Conservation (phyloP, 345 rosid species). For the Diplotaxis tenuifolia region DNA sequence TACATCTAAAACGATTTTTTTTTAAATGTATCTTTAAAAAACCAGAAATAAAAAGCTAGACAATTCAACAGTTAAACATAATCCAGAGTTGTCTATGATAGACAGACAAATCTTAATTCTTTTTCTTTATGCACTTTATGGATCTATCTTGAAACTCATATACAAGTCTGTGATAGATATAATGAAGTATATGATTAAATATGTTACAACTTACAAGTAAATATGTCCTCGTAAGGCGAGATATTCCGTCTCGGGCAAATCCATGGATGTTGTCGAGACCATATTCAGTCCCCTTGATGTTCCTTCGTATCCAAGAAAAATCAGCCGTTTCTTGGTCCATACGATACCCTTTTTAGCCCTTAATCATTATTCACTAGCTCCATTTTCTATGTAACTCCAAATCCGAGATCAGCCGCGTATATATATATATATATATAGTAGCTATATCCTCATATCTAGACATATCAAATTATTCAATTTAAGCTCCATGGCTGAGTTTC, state of each 20-base stretch:
- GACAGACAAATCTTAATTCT: neutral
- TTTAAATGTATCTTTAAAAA: no score
- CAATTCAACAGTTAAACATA: neutral
- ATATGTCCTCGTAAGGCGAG: neutral
- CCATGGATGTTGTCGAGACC: conserved; percentile 2
- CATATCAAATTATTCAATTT: neutral
- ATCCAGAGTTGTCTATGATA: neutral
- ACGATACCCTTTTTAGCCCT: neutral
- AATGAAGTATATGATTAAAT: neutral
- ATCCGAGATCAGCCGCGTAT: neutral
- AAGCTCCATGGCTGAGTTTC: conserved; percentile 35
- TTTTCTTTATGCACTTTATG: neutral
- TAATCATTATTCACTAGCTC: neutral
- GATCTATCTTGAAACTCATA: neutral
- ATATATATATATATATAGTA: neutral
- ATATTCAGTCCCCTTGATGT: neutral
- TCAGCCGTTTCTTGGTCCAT: neutral
- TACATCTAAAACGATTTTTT: no score
- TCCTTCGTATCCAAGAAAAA: conserved; percentile 7
- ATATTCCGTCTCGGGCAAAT: neutral
- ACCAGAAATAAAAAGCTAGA: neutral
- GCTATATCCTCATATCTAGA: neutral
- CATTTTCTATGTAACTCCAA: neutral
- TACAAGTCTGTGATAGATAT: neutral
- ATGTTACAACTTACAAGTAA: neutral